Conservation (phyloP, 805 yeast genomes). For the Saccharomycopsis schoenii region DNA sequence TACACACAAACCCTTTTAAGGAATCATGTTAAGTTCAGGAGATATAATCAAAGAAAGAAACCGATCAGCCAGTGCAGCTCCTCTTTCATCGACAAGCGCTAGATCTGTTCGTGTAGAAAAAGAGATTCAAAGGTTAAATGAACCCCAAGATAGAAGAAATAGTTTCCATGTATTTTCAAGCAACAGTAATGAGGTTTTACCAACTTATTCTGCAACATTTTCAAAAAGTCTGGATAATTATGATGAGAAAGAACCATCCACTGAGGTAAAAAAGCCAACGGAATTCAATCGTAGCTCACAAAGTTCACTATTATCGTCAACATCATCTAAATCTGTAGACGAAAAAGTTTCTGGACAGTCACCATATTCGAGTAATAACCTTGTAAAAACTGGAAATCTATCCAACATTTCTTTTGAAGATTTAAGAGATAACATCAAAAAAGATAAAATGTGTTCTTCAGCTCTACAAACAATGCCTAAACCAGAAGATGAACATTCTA, state of each 20-base stretch:
- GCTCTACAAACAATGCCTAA: not conserved
- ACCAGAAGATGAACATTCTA: not conserved
- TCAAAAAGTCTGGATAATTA: not conserved
- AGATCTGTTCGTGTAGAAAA: not conserved
- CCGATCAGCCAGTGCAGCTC: not conserved
- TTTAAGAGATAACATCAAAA: not conserved
- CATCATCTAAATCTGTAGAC: not conserved
- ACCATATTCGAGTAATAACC: not conserved
- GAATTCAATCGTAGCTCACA: not conserved
- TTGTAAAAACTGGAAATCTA: not conserved
- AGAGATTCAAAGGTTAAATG: not conserved
- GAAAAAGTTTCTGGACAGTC: not conserved
- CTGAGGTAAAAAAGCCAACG: not conserved
- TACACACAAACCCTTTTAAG: not conserved
- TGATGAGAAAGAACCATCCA: not conserved
- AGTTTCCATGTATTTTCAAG: not conserved
- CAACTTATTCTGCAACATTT: not conserved
- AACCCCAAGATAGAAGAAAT: not conserved
- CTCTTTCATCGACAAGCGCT: not conserved
- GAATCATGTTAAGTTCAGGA: constrained; percentile 3
- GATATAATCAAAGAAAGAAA: constrained; percentile 5
- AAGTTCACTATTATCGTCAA: not conserved
- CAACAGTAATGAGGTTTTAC: not conserved
- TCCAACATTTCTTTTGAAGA: not conserved
- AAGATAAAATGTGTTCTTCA: not conserved